Conservation (phyloP, 1,139 yeast species). For the Kazachstania sp. region DNA sequence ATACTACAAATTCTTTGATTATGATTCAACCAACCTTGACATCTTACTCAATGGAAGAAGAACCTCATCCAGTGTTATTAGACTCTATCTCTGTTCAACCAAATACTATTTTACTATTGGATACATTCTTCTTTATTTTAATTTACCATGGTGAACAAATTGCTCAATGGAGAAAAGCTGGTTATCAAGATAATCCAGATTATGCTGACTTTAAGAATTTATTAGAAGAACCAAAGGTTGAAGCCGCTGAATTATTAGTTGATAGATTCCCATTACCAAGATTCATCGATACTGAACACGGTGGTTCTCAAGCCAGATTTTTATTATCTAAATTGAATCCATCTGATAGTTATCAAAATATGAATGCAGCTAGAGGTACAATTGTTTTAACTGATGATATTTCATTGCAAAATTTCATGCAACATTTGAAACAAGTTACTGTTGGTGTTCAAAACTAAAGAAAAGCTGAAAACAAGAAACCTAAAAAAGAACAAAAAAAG, state of each 20-base stretch:
- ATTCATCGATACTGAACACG: conserved; percentile 92
- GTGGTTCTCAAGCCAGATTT: conserved; percentile 97
- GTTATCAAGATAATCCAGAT: conserved; percentile 86
- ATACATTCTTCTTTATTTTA: conserved; percentile 92
- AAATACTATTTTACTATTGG: conserved; percentile 77
- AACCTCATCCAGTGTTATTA: conserved; percentile 87
- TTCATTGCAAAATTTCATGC: conserved; percentile 83
- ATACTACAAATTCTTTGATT: conserved; percentile 83
- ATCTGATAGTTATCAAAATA: conserved; percentile 71
- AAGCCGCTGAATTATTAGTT: conserved; percentile 82
- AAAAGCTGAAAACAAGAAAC: background rate
- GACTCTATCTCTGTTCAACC: conserved; percentile 91
- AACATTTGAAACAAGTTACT: conserved; percentile 76
- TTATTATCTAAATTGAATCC: conserved; percentile 91
- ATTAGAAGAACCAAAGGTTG: conserved; percentile 82
- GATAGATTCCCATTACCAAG: conserved; percentile 97
- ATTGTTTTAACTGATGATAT: conserved; percentile 95
- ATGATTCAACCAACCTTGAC: conserved; percentile 97
- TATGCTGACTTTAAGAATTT: conserved; percentile 80
- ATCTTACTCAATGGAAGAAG: conserved; percentile 74
- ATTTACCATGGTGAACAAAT: conserved; percentile 93
- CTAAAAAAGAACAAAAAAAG: background rate
- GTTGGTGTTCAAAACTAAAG: conserved; percentile 39
- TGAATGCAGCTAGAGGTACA: conserved; percentile 49
- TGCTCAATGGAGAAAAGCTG: conserved; percentile 94